Base-by-base conservation (phyloP, 2,329 filamentous ascomycete genomes). In the Colletotrichum tropicale region DNA sequence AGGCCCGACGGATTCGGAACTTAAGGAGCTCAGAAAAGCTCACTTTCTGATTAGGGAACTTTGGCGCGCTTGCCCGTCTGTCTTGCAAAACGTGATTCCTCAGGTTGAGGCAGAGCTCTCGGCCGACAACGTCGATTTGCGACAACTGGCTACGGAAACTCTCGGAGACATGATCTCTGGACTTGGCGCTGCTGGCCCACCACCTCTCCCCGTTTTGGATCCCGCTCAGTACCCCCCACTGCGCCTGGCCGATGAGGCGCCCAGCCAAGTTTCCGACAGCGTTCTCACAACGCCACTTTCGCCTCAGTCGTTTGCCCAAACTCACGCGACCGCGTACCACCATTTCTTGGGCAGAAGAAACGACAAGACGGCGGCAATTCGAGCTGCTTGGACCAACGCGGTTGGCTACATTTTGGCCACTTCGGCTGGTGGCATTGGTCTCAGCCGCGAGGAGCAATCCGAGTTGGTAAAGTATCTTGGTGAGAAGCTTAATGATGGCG, bases 141-240 rank as follows among this genome's bases (percentile, higher is more conserved):
- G 97, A 69, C 90, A 95, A 75, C 90, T 99, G 73, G 96, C 96
- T 4, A 98, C 96, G 0, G 95, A 98, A 84, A 98, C 97, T 0
- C 91, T 99, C 52, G 97, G 98, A 69, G 96, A 98, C 82, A 96
- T 99, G 89, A 94, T 98, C 30, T 94, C 96, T 55, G 96, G 96
- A 8, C 98, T 98, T 82, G 96, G 96, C 66, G 95, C 96, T 76
- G 95, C 96, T 76, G 96, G 96, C 1, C 94, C 95, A 71, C 95
- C 96, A 18, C 91, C 94, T 16, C 86, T 92, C 8, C 91, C 94
- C 12, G 84, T 88, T 3, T 89, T 98, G 81, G 95, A 98, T 80
- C 95, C 96, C 15, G 91, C 94, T 26, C 93, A 94, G 34, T 98
- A 98, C 81, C 96, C 96, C n/a, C 93, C 94, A 6, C 87, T 94